Conservation (phyloP, 139 green algal species). For the Bryopsis sp. region DNA sequence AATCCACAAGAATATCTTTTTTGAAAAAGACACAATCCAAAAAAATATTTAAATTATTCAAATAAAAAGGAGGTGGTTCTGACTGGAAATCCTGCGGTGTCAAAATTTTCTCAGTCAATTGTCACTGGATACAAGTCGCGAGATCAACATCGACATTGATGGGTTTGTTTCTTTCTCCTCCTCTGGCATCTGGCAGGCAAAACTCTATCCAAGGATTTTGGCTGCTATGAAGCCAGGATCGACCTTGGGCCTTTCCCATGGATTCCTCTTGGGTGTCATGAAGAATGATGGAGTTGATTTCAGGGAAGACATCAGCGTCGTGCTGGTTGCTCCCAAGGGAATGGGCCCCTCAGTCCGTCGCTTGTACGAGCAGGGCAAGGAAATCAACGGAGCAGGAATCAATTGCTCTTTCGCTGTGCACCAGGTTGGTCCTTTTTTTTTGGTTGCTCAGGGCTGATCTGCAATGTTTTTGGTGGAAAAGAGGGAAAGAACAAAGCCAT, state of each 20-base stretch:
- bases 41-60: no score
- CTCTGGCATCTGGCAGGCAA: slow-evolving; percentile 56
- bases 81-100: no score
- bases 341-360: slow-evolving; percentile 96
- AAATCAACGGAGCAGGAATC: slow-evolving; percentile 96
- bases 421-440: slow-evolving; percentile 44
- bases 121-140: no score
- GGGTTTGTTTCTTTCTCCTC: slow-evolving; percentile 5
- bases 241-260: slow-evolving; percentile 95
- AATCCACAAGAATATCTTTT: no score
- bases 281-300: slow-evolving; percentile 87
- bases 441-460: no score
- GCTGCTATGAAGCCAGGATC: slow-evolving; percentile 95
- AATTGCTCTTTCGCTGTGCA: slow-evolving; percentile 99
- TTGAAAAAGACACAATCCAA: no score
- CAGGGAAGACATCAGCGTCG: slow-evolving; percentile 96
- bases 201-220: slow-evolving; percentile 90
- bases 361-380: slow-evolving; percentile 98
- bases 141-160: no score
- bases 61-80: no score
- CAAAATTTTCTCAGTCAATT: no score
- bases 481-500: no score
- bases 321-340: slow-evolving; percentile 97
- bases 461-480: no score
- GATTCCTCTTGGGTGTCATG: slow-evolving; percentile 96